A percentile compares a stretch with the other conserved stretches of the same genome.
Evolutionary conservation across 1,139 yeast species (phyloP).

Genomic region (Yamadazyma dendronema): DNA sequence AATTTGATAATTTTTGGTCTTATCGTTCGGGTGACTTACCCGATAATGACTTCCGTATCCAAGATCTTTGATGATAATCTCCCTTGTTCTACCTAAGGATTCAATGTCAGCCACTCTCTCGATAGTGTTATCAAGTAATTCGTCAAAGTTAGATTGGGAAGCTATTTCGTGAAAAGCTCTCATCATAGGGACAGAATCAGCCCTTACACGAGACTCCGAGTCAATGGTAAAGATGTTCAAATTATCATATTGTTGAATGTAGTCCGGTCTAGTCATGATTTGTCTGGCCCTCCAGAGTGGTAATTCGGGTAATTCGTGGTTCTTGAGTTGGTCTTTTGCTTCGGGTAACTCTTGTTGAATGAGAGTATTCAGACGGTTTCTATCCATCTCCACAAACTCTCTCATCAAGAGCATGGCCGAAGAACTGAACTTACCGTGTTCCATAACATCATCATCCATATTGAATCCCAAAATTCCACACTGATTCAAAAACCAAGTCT

Average conservation of each 20-base stretch:
- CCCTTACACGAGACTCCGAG: constrained; percentile 68
- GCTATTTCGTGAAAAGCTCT: constrained; percentile 82
- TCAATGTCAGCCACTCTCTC: constrained; percentile 76
- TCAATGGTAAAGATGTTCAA: constrained; percentile 78
- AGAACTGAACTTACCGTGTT: constrained; percentile 73
- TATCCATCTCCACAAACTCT: constrained; percentile 70
- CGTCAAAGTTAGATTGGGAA: constrained; percentile 67
- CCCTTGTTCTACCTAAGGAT: constrained; percentile 77
- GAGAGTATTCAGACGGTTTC: constrained; percentile 31
- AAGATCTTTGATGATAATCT: constrained; percentile 71
- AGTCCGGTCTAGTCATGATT: constrained; percentile 83
- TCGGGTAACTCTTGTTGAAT: constrained; percentile 22
- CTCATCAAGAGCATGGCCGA: constrained; percentile 76
- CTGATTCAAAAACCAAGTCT: constrained; percentile 82
- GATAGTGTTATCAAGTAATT: constrained; percentile 65
- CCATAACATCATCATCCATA: constrained; percentile 92
- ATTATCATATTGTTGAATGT: constrained; percentile 71
- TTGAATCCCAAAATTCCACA: constrained; percentile 73
- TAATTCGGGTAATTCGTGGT: constrained; percentile 64
- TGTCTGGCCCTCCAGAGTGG: constrained; percentile 86
- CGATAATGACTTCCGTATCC: constrained; percentile 44
- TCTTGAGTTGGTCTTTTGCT: constrained; percentile 21
- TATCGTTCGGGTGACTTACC: constrained; percentile 13
- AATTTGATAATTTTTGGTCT: constrained; percentile 9
- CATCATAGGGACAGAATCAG: constrained; percentile 89